These are phyloP conservation scores for Ceratobasidium sp. DNA, from an alignment of 1,284 basidiomycete species.

Conservation along the genomic window DNA sequence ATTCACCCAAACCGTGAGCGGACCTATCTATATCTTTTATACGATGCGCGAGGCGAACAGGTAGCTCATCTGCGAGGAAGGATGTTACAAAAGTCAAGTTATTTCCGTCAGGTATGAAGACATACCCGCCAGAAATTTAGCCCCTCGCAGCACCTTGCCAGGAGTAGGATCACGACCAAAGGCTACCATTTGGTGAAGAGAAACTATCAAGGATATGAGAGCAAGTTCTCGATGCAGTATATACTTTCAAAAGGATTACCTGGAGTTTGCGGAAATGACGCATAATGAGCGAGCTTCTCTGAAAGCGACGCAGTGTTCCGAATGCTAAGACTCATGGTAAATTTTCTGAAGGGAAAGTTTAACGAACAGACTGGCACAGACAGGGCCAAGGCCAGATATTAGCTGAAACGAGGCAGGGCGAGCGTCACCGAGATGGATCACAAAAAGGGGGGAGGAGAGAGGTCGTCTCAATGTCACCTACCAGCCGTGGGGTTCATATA, in stretches of 20 bases:
- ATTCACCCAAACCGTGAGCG: slow-evolving; percentile 28
- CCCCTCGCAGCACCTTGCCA: slow-evolving; percentile 31
- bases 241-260: neutral
- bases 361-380: neutral
- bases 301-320: slow-evolving; percentile 36
- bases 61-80: slow-evolving; percentile 23
- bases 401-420: neutral
- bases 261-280: slow-evolving; percentile 40
- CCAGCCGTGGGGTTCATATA: slow-evolving; percentile 8
- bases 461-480: slow-evolving; percentile 15
- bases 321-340: slow-evolving; percentile 22
- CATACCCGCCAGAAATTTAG: slow-evolving; percentile 42
- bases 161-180: slow-evolving; percentile 38
- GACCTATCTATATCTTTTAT: slow-evolving; percentile 45
- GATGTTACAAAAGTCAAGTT: neutral
- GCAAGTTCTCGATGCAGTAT: neutral
- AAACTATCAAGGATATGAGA: slow-evolving; percentile 8
- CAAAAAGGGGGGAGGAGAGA: slow-evolving; percentile 22
- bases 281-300: slow-evolving; percentile 42
- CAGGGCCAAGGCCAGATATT: neutral
- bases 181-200: slow-evolving; percentile 38
- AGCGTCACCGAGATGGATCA: slow-evolving; percentile 5
- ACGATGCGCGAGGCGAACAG: slow-evolving; percentile 31
- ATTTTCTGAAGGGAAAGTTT: slow-evolving; percentile 3
- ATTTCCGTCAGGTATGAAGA: neutral